Percentiles rank a stretch among this genome's conserved stretches.
Conservation (phyloP, 768 basidiomycete genomes). For the Exidia glandulosa region DNA sequence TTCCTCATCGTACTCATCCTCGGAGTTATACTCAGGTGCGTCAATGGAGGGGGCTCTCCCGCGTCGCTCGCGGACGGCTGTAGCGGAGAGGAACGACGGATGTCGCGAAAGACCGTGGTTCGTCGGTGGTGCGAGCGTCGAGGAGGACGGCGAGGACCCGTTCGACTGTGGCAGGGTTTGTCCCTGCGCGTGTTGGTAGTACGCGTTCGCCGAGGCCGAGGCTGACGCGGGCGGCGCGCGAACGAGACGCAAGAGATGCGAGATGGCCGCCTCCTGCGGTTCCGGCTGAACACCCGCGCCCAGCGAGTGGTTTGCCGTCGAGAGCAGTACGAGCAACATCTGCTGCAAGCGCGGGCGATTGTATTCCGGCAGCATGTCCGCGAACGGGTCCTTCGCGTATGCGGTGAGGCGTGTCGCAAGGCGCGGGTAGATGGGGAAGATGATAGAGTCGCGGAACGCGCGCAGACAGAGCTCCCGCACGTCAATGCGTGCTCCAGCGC, state of each 20-base stretch:
- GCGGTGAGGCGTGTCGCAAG: constrained; percentile 43
- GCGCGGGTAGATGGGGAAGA: constrained; percentile 50
- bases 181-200: neutral
- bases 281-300: constrained; percentile 30
- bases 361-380: constrained; percentile 39
- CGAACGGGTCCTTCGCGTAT: constrained; percentile 39
- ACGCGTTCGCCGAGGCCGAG: neutral
- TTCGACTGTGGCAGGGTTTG: too few relatives aligned
- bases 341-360: constrained; percentile 68
- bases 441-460: constrained; percentile 70
- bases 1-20: neutral
- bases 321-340: constrained; percentile 34
- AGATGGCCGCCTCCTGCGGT: constrained; percentile 55
- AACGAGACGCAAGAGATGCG: constrained; percentile 43
- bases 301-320: constrained; percentile 6
- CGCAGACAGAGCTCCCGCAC: constrained; percentile 71
- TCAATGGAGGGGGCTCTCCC: constrained; percentile 31
- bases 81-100: constrained; percentile 62
- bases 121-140: constrained; percentile 13
- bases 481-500: constrained; percentile 36
- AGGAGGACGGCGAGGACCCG: constrained; percentile 41
- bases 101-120: constrained; percentile 29
- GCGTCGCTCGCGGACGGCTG: constrained; percentile 63
- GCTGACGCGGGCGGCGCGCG: neutral
- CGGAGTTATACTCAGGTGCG: neutral